phyloP scores from a whole-genome alignment of 2,329 filamentous ascomycete genomes.

The Pyrenophora seminiperda region DNA sequence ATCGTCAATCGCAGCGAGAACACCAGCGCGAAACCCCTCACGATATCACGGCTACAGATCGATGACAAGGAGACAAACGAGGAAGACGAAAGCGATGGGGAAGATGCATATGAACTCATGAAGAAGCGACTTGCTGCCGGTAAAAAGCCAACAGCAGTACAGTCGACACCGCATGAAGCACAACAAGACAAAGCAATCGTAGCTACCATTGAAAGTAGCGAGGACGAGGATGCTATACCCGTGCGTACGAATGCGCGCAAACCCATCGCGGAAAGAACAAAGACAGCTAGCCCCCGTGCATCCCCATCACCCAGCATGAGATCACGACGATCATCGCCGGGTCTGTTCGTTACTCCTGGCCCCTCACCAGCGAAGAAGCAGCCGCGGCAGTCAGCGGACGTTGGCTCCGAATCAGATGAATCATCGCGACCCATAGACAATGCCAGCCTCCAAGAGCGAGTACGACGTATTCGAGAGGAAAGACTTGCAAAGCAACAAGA shows the following conservation, averaged over 20 bases:
- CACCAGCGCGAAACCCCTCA: constrained; percentile 30
- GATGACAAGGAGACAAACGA: constrained; percentile 18
- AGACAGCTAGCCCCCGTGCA: constrained; percentile 18
- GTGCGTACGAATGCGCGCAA: constrained; percentile 28
- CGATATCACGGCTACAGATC: not conserved
- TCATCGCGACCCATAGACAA: constrained; percentile 55
- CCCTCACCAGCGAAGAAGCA: constrained; percentile 44
- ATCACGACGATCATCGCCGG: constrained; percentile 53
- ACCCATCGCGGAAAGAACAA: constrained; percentile 12
- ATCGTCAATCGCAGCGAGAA: constrained; percentile 46
- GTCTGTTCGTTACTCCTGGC: constrained; percentile 63
- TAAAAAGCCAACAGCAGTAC: constrained; percentile 13
- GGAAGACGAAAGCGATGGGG: constrained; percentile 41
- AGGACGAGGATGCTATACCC: constrained; percentile 40
- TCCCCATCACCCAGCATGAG: constrained; percentile 24
- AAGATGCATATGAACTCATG: constrained; percentile 54
- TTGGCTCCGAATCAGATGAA: constrained; percentile 53
- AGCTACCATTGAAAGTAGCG: constrained; percentile 23
- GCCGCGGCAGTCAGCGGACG: constrained; percentile 1
- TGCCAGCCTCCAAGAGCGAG: constrained; percentile 71
- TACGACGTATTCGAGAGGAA: constrained; percentile 75
- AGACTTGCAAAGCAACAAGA: constrained; percentile 68
- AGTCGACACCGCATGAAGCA: constrained; percentile 7
- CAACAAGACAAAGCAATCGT: constrained; percentile 7
- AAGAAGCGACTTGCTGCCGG: constrained; percentile 52